A percentile compares a stretch with the other conserved stretches of the same genome.
Conservation (phyloP, 2,329 filamentous ascomycete genomes). For the Chaetomium strumarium region DNA sequence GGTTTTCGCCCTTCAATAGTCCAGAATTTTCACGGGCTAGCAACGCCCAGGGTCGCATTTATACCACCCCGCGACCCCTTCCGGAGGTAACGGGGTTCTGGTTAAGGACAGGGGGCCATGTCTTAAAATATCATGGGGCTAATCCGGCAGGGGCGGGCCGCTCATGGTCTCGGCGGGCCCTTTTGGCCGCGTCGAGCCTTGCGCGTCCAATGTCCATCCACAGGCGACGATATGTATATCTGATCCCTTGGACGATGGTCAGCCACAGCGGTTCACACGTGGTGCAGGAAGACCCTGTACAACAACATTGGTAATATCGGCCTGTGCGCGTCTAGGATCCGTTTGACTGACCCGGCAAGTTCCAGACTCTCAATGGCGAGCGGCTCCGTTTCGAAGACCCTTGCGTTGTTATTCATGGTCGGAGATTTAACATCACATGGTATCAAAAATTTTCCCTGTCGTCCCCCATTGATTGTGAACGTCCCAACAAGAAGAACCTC, state of each 20-base stretch:
- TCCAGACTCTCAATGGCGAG: too few relatives aligned
- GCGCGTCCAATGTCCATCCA: neutral
- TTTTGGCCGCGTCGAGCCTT: neutral
- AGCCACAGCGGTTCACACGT: neutral
- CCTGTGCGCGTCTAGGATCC: too few relatives aligned
- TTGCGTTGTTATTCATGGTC: too few relatives aligned
- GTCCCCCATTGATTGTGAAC: too few relatives aligned
- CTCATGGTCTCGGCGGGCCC: slow-evolving; percentile 5
- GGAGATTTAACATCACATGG: too few relatives aligned
- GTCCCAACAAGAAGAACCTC: too few relatives aligned
- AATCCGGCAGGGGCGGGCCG: slow-evolving; percentile 19
- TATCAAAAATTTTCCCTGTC: too few relatives aligned
- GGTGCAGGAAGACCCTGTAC: too few relatives aligned
- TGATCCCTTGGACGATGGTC: neutral
- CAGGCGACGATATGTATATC: slow-evolving; percentile 1
- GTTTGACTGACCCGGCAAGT: too few relatives aligned
- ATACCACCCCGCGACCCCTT: slow-evolving; percentile 14
- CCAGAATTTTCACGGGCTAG: slow-evolving; percentile 14
- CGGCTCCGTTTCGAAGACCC: too few relatives aligned
- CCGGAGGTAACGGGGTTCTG: slow-evolving; percentile 1
- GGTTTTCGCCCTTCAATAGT: slow-evolving; percentile 19
- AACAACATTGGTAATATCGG: too few relatives aligned
- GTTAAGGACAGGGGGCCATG: slow-evolving; percentile 12
- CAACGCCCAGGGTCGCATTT: slow-evolving; percentile 15
- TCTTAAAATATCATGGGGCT: slow-evolving; percentile 20